Conservation (phyloP, 2,329 filamentous ascomycete genomes). For the Aspergillus sp. region DNA sequence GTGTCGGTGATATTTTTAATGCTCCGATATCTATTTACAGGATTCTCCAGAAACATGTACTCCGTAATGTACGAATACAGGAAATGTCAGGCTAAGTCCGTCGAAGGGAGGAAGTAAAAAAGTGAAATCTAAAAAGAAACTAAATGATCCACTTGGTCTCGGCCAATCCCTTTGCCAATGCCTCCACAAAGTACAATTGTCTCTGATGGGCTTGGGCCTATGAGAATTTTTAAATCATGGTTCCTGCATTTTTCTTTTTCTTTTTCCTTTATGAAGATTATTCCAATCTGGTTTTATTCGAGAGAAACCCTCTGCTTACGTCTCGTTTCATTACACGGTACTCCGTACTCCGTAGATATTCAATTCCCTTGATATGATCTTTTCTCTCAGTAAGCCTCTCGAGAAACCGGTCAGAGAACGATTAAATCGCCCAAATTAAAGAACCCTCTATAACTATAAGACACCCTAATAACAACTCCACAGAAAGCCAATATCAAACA, state of each 20-base stretch:
- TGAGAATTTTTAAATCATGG: constrained; percentile 4
- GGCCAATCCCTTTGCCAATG: constrained; percentile 8
- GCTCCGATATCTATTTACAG: not conserved
- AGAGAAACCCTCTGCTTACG: not conserved
- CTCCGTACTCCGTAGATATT: not conserved
- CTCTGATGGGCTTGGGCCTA: constrained; percentile 4
- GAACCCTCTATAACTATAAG: not conserved
- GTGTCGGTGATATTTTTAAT: not conserved
- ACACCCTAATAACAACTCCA: not conserved
- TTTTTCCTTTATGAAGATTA: not conserved
- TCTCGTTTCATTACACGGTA: not conserved
- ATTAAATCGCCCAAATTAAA: not conserved
- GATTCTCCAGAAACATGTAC: not conserved
- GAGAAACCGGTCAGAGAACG: not conserved
- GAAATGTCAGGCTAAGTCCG: not conserved
- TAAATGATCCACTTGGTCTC: constrained; percentile 5
- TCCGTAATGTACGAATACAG: not conserved
- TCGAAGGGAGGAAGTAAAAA: not conserved
- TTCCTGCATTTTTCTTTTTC: constrained; percentile 8
- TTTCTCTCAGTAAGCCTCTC: not conserved
- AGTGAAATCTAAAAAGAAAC: not conserved
- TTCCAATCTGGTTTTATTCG: not conserved
- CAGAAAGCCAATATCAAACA: not conserved
- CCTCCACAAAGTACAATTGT: constrained; percentile 6
- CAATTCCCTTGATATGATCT: not conserved